Evolutionary conservation across 805 yeast species (phyloP).

Genomic region (Babjeviella inositovora): DNA sequence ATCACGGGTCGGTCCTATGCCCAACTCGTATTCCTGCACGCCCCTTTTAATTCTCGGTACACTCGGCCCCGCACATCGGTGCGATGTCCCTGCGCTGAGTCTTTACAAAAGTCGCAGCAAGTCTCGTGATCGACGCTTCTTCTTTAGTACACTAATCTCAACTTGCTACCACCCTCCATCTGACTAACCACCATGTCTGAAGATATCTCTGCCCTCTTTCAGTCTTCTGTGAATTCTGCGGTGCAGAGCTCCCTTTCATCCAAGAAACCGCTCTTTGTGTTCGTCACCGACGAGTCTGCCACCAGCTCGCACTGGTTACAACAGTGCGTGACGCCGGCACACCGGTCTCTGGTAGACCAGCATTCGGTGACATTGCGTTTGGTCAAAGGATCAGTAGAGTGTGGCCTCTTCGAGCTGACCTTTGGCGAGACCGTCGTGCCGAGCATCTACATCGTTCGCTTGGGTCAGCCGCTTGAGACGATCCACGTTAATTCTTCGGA

Average conservation of each 20-base stretch:
- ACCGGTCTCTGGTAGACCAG: slow-evolving; percentile 4
- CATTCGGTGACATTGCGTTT: slow-evolving; percentile 5
- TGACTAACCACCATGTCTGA: slow-evolving; percentile 1
- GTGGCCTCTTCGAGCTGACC: too few relatives aligned
- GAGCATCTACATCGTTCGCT: slow-evolving; percentile 34
- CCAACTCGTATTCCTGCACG: too few relatives aligned
- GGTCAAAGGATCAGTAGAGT: slow-evolving; percentile 8
- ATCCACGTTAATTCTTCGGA: slow-evolving; percentile 10
- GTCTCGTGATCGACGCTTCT: too few relatives aligned
- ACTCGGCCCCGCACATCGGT: too few relatives aligned
- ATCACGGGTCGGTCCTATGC: too few relatives aligned
- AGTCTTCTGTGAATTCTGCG: slow-evolving; percentile 15
- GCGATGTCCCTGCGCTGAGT: too few relatives aligned
- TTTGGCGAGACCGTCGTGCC: slow-evolving; percentile 18
- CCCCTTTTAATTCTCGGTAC: too few relatives aligned
- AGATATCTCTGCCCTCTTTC: slow-evolving; percentile 6
- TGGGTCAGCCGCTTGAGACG: slow-evolving; percentile 26
- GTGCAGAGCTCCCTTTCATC: slow-evolving; percentile 18
- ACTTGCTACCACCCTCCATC: too few relatives aligned
- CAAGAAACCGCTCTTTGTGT: slow-evolving; percentile 20
- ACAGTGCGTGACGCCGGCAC: slow-evolving; percentile 6
- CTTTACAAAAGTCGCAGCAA: too few relatives aligned
- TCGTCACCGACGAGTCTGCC: slow-evolving; percentile 14
- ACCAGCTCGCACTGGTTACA: too few relatives aligned
- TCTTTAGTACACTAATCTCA: too few relatives aligned